These are phyloP conservation scores for Peronospora belbahrii DNA, from an alignment of 352 stramenopile species.

Conservation along the genomic window DNA sequence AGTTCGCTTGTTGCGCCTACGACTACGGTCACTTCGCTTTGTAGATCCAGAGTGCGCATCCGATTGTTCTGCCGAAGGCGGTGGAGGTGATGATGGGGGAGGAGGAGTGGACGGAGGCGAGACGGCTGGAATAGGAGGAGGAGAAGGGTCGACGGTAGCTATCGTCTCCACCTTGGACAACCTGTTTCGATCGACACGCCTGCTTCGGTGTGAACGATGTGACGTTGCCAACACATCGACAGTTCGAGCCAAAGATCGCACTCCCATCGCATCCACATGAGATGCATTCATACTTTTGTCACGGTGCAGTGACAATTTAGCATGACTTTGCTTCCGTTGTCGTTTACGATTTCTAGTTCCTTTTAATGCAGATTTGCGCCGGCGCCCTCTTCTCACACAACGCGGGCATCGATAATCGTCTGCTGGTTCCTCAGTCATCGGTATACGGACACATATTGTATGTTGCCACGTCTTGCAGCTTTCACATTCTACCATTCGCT, in stretches of 20 bases:
- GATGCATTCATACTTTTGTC: conserved; percentile 16
- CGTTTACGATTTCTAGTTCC: conserved; percentile 13
- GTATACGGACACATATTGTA: conserved; percentile 53
- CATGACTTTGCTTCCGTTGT: conserved; percentile 15
- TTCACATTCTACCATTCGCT: conserved; percentile 69
- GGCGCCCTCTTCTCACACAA: conserved; percentile 32
- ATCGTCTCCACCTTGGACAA: conserved; percentile 18
- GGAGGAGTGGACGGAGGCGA: conserved; percentile 22
- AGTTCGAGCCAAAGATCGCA: conserved; percentile 13
- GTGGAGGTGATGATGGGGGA: conserved; percentile 20
- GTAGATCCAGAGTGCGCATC: conserved; percentile 4
- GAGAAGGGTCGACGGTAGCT: conserved; percentile 6
- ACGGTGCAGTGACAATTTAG: conserved; percentile 1
- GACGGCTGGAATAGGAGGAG: conserved; percentile 10
- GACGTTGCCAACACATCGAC: conserved; percentile 7
- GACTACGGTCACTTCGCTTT: conserved; percentile 11
- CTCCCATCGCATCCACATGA: conserved; percentile 10
- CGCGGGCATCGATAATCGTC: conserved; percentile 48
- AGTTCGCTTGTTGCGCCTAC: conserved; percentile 4
- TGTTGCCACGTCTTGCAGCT: conserved; percentile 71
- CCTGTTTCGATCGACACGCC: conserved; percentile 4
- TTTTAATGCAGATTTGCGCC: conserved; percentile 15
- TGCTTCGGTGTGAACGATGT: conserved; percentile 15
- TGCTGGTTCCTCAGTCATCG: conserved; percentile 37
- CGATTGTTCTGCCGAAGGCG: conserved; percentile 5